Evolutionary conservation across 148 eudicot genomes (phyloP).

Genomic region (Fallopia convolvulus): DNA sequence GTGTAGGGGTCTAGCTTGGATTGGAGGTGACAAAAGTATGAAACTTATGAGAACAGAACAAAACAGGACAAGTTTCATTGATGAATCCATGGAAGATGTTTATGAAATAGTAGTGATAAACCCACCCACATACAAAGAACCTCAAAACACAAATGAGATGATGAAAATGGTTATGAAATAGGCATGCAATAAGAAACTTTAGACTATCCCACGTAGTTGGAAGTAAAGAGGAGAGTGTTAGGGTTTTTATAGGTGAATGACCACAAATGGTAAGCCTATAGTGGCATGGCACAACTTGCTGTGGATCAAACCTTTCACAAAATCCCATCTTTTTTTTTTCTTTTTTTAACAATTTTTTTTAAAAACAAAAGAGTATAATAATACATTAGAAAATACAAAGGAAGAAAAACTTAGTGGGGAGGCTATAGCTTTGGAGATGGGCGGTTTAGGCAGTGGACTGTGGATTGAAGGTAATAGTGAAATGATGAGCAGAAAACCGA

Average conservation of each 20-base stretch:
- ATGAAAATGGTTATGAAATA: not conserved
- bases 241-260: constrained; percentile 7
- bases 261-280: not conserved
- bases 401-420: not conserved
- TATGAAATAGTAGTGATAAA: not conserved
- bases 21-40: constrained; percentile 15
- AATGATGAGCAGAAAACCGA: constrained; percentile 11
- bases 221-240: not conserved
- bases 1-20: constrained; percentile 31
- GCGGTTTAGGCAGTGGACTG: not conserved
- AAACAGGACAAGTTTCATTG: constrained; percentile 1
- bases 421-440: constrained; percentile 2
- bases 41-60: constrained; percentile 8
- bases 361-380: not conserved
- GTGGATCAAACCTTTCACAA: not conserved
- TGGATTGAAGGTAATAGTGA: not conserved
- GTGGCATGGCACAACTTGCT: not conserved
- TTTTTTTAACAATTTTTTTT: too few relatives aligned
- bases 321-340: not conserved
- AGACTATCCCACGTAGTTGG: constrained; percentile 11
- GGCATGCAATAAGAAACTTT: not conserved
- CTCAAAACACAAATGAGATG: not conserved
- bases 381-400: not conserved
- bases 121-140: constrained; percentile 8
- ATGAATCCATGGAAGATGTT: constrained; percentile 1